These are phyloP conservation scores for Rutstroemia sp. DNA, from an alignment of 2,329 filamentous ascomycete genomes.

Conservation along the genomic window DNA sequence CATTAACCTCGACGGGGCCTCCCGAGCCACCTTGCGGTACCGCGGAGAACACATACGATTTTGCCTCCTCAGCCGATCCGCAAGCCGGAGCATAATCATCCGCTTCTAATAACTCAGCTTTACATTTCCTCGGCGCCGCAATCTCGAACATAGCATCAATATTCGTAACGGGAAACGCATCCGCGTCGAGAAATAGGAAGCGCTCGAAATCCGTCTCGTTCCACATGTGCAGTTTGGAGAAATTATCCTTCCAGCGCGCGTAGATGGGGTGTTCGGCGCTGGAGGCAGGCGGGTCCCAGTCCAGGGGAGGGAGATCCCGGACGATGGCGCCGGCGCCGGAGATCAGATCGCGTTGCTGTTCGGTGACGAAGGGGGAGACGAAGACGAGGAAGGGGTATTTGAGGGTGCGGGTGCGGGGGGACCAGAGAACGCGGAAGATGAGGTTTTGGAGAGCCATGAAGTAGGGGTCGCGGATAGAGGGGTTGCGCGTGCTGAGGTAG, in stretches of 20 bases:
- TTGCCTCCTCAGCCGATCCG: not conserved
- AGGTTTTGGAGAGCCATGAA: conserved; percentile 14
- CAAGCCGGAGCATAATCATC: not conserved
- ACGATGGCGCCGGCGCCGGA: conserved; percentile 13
- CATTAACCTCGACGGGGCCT: not conserved
- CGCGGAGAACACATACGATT: not conserved
- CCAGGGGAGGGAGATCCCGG: conserved; percentile 7
- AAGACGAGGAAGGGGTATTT: conserved; percentile 14
- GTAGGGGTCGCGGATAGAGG: conserved; percentile 11
- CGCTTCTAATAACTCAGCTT: not conserved
- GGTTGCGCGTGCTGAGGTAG: conserved; percentile 11
- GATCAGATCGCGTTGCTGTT: conserved; percentile 8
- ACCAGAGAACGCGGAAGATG: conserved; percentile 14
- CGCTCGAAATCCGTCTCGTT: conserved; percentile 11
- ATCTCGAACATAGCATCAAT: conserved; percentile 14
- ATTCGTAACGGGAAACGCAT: conserved; percentile 14
- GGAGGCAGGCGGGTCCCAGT: conserved; percentile 6
- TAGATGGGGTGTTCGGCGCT: not conserved
- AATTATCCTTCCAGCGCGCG: conserved; percentile 12
- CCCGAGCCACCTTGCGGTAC: not conserved
- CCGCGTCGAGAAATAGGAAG: conserved; percentile 10
- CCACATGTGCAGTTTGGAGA: conserved; percentile 16
- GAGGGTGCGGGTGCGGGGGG: not conserved
- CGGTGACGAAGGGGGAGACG: conserved; percentile 11
- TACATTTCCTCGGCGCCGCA: conserved; percentile 2